Evolutionary conservation across 306 rosid genomes (phyloP).

Genomic region (Phaseolus lunatus): DNA sequence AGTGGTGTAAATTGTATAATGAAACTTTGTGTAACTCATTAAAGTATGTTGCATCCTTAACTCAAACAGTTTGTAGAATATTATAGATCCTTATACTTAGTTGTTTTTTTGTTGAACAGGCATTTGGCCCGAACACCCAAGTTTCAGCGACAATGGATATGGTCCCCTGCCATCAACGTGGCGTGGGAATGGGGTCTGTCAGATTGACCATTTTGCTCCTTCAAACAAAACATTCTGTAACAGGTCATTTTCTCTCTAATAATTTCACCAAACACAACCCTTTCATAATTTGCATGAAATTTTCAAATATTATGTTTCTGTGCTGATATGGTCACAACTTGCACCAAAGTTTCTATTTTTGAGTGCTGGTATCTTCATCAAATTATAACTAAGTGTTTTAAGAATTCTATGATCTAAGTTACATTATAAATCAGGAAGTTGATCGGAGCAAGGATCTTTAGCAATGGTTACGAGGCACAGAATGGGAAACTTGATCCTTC

Average conservation of each 20-base stretch:
- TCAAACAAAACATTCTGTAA: slow-evolving; percentile 54
- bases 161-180: slow-evolving; percentile 67
- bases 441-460: slow-evolving; percentile 71
- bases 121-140: slow-evolving; percentile 72
- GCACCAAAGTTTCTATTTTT: too few relatives aligned
- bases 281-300: not conserved
- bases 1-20: too few relatives aligned
- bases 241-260: slow-evolving; percentile 47
- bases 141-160: slow-evolving; percentile 59
- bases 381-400: too few relatives aligned
- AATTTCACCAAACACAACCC: not conserved
- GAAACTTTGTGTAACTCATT: too few relatives aligned
- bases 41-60: too few relatives aligned
- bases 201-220: slow-evolving; percentile 26
- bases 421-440: slow-evolving; percentile 57
- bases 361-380: too few relatives aligned
- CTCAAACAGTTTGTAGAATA: too few relatives aligned
- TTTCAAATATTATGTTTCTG: too few relatives aligned
- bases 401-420: too few relatives aligned
- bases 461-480: slow-evolving; percentile 46
- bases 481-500: slow-evolving; percentile 21
- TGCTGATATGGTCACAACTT: too few relatives aligned
- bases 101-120: slow-evolving; percentile 47
- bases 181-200: slow-evolving; percentile 57
- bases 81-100: not conserved